phyloP scores from a whole-genome alignment of 2,329 filamentous ascomycete species.

The Fusarium haematococcum region DNA sequence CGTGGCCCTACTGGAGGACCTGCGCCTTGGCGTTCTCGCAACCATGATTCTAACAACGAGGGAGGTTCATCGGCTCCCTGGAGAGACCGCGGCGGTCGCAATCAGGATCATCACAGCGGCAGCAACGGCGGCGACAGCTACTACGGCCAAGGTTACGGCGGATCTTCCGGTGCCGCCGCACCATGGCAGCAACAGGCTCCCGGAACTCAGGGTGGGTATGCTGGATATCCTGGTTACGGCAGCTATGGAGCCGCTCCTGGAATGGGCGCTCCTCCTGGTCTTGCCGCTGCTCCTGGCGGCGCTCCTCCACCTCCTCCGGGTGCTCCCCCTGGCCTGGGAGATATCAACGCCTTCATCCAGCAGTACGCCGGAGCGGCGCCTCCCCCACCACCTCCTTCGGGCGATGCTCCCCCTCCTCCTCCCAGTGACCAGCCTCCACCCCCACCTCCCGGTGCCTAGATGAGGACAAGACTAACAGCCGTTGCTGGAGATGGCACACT shows the following conservation, averaged over 20 bases:
- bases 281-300: slow-evolving; percentile 56
- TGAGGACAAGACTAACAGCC: slow-evolving; percentile 17
- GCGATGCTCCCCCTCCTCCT: slow-evolving; percentile 69
- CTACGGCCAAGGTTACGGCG: slow-evolving; percentile 46
- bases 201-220: slow-evolving; percentile 68
- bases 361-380: slow-evolving; percentile 68
- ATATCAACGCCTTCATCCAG: slow-evolving; percentile 74
- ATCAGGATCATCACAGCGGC: slow-evolving; percentile 53
- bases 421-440: slow-evolving; percentile 72
- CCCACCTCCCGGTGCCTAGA: slow-evolving; percentile 66
- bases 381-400: slow-evolving; percentile 71
- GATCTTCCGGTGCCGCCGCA: slow-evolving; percentile 44
- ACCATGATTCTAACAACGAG: slow-evolving; percentile 63
- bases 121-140: slow-evolving; percentile 46
- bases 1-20: slow-evolving; percentile 84
- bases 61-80: slow-evolving; percentile 67
- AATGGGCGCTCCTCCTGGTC: slow-evolving; percentile 56
- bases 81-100: slow-evolving; percentile 69
- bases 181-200: slow-evolving; percentile 71
- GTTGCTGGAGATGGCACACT: not conserved
- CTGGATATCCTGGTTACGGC: slow-evolving; percentile 60
- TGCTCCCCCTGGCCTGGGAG: slow-evolving; percentile 67
- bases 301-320: slow-evolving; percentile 57
- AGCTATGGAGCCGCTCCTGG: slow-evolving; percentile 62
- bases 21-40: slow-evolving; percentile 80